Base-by-base conservation (phyloP, 2,329 filamentous ascomycete species). In the Ophiognomonia clavigignenti-juglandacearum region DNA sequence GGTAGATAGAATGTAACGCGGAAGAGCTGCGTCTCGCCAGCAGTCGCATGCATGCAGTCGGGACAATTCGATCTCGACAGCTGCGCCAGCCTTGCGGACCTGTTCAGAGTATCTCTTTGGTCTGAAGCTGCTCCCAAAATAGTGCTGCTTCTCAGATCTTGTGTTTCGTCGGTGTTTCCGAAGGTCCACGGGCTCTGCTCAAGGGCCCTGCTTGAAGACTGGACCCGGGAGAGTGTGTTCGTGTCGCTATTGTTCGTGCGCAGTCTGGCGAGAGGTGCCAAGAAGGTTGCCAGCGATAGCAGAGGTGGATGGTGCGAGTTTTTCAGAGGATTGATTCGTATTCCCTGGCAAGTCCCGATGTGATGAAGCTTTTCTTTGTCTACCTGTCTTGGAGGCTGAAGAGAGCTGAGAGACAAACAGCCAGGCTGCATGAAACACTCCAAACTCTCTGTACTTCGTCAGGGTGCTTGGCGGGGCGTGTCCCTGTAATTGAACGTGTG, bases 361-460 rank as follows among this genome's bases (percentile, higher is more conserved):
- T 35, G 42, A 43, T 19, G 35, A 35, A 27, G 27, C 27, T 24
- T 35, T 27, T 23, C 22, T 39, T 20, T 47, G 39, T 43, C 10
- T 39, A 24, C 8, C 39, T 44, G 40, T 44, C 29, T 48, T 20
- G 36, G 20, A 19, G 27, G 22, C 31, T 47, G 37, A 38, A 22
- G 6, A 42, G 38, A 35, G 29, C 36, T 27, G 41, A 45, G 42
- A 39, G 45, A 36, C 49, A 27, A 49, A 36, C 20, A 38, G 38
- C 19, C 29, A 42, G 42, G 46, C 49, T 51, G 49, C 46, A 43
- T 49, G 49, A 49, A 45, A 51, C 49, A 36, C 40, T 23, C 18
- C 19, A 39, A 47, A 37, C 31, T 31, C n/a, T n/a, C n/a, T n/a
- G n/a, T n/a, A n/a, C n/a, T n/a, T n/a, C n/a, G n/a, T n/a, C n/a